These are phyloP conservation scores for Penicillium arizonense DNA, from an alignment of 495 filamentous ascomycete genomes.

Conservation along the genomic window DNA sequence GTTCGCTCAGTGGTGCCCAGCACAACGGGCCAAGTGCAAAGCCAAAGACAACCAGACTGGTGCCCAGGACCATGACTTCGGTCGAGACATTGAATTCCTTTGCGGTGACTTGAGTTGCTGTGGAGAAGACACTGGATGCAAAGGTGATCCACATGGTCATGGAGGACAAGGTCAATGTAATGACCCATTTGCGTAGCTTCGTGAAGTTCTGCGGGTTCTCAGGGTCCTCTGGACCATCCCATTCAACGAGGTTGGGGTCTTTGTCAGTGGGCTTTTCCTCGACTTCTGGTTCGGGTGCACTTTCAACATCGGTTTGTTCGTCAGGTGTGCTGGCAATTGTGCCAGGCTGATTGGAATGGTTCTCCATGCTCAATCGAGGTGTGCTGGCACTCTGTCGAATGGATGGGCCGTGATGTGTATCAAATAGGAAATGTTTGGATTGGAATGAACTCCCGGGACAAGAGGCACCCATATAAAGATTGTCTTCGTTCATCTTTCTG, in stretches of 20 bases:
- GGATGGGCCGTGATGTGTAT: slow-evolving; percentile 6
- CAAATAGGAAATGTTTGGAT: too few relatives aligned
- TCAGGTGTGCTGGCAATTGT: not conserved
- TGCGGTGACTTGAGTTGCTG: slow-evolving; percentile 48
- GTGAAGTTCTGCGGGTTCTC: slow-evolving; percentile 72
- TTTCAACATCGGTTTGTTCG: slow-evolving; percentile 23
- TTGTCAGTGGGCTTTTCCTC: slow-evolving; percentile 19
- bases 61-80: slow-evolving; percentile 57
- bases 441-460: too few relatives aligned
- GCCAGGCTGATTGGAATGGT: slow-evolving; percentile 1
- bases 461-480: too few relatives aligned
- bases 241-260: slow-evolving; percentile 44
- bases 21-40: slow-evolving; percentile 52
- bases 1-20: slow-evolving; percentile 58
- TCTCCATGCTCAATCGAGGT: slow-evolving; percentile 24
- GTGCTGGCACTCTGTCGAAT: slow-evolving; percentile 21
- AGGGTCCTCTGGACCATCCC: slow-evolving; percentile 57
- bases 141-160: slow-evolving; percentile 64
- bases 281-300: slow-evolving; percentile 1
- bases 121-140: slow-evolving; percentile 57
- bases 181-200: slow-evolving; percentile 61
- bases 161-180: slow-evolving; percentile 58
- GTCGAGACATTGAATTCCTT: slow-evolving; percentile 49
- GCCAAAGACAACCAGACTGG: slow-evolving; percentile 56
- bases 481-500: too few relatives aligned